phyloP scores from a whole-genome alignment of 805 yeast species.

The Barnettozyma vustinii region DNA sequence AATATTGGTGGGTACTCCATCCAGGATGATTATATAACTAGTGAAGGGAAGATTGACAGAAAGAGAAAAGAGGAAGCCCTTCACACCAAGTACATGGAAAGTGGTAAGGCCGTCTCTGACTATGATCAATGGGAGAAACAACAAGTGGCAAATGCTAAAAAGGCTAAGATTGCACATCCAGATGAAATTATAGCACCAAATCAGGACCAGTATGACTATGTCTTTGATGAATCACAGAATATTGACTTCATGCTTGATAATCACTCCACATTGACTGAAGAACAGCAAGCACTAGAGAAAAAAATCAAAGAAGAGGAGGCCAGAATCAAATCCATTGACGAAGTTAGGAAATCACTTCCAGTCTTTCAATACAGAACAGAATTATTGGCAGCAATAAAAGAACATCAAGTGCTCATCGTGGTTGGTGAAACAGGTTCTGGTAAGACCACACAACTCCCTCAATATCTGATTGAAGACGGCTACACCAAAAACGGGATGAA shows the following conservation, averaged over 20 bases:
- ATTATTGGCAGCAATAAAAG: slow-evolving; percentile 52
- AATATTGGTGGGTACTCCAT: slow-evolving; percentile 38
- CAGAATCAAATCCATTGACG: slow-evolving; percentile 26
- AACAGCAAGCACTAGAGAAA: slow-evolving; percentile 32
- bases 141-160: slow-evolving; percentile 15
- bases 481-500: slow-evolving; percentile 52
- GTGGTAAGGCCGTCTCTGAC: slow-evolving; percentile 26
- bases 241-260: slow-evolving; percentile 46
- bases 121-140: slow-evolving; percentile 22
- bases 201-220: slow-evolving; percentile 61
- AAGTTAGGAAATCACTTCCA: slow-evolving; percentile 64
- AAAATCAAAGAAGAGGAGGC: slow-evolving; percentile 28
- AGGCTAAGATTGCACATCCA: slow-evolving; percentile 25
- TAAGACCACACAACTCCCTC: slow-evolving; percentile 91
- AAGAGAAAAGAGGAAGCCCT: slow-evolving; percentile 50
- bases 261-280: slow-evolving; percentile 21
- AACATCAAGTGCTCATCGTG: slow-evolving; percentile 64
- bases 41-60: slow-evolving; percentile 46
- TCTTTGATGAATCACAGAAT: slow-evolving; percentile 63
- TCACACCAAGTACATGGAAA: slow-evolving; percentile 36
- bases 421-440: slow-evolving; percentile 94
- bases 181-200: slow-evolving; percentile 39
- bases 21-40: slow-evolving; percentile 53
- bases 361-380: slow-evolving; percentile 60
- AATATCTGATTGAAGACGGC: slow-evolving; percentile 79